Base-by-base conservation (phyloP, 1,284 basidiomycete species). In the Naganishia sp. region DNA sequence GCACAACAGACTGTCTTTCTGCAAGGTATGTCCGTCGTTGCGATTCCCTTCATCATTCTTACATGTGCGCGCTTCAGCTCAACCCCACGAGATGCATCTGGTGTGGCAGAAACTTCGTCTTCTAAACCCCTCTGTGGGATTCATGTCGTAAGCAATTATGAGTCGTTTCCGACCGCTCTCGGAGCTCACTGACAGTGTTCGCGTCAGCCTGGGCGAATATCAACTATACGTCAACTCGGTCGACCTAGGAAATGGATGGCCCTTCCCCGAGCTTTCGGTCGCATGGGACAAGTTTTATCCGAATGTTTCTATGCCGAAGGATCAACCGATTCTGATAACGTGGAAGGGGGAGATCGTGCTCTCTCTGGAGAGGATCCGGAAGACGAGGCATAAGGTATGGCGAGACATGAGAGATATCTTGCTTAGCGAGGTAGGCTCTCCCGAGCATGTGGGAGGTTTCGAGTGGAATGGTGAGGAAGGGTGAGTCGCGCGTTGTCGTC, bases 391-490 rank as follows among this genome's bases (percentile, higher is more conserved):
- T 11, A 11, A 49, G 32, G 46, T 21, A 2, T 60, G 57, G 57
- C 21, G 35, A 25, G 46, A 60, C 17, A 50, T 49, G 10, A 23
- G 21, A 28, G 28, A 41, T 11, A 35, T 60, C 31, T 47, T 60
- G 32, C 21, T 60, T 21, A 60, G 57, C 23, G 57, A 50, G 7
- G 35, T 32, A 21, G 57, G 50, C 25, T 45, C 49, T 41, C n/a
- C 45, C n/a, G 28, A 18, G 17, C 57, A 60, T 25, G 32, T 60
- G 32, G 31, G n/a, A n/a, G 57, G 57, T 9, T 60, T 60, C 35
- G 57, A 31, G 32, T 60, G 57, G 57, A 60, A 60, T 15, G 57
- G n/a, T 10, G 57, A 41, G 43, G 57, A 60, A 50, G 57, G 57
- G 57, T 60, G 25, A 47, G 56, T 17, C 25, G 3, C 10, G 31